Evolutionary conservation across 768 basidiomycete species (phyloP).

Genomic region (Infundibulicybe gibba): DNA sequence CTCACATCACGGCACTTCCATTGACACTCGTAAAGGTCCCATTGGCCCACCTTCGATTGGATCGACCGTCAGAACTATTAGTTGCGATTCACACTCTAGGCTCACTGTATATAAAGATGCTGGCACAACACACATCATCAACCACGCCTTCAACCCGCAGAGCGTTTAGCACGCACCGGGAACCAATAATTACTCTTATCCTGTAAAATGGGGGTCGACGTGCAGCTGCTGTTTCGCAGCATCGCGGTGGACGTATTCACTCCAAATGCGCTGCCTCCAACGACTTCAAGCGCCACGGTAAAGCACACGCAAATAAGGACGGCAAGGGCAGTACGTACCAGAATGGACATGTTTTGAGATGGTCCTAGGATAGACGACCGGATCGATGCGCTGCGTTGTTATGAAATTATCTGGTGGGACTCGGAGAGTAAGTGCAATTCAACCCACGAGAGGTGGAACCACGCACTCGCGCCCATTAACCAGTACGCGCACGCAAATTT

Average conservation of each 20-base stretch:
- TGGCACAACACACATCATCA: constrained; percentile 13
- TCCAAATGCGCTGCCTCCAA: constrained; percentile 53
- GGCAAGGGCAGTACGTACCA: constrained; percentile 18
- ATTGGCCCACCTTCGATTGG: constrained; percentile 43
- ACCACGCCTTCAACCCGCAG: not conserved
- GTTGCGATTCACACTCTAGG: not conserved
- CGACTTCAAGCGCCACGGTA: constrained; percentile 24
- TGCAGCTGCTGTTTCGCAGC: constrained; percentile 45
- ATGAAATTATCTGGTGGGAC: constrained; percentile 34
- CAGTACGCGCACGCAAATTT: constrained; percentile 33
- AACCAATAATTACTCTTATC: constrained; percentile 55
- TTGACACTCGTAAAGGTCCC: constrained; percentile 40
- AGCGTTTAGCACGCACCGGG: constrained; percentile 28
- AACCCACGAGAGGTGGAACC: not conserved
- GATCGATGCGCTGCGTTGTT: constrained; percentile 47
- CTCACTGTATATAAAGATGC: constrained; percentile 51
- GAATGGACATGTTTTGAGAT: constrained; percentile 46
- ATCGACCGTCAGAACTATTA: too few species aligned
- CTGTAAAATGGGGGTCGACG: constrained; percentile 49
- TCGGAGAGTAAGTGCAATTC: constrained; percentile 2
- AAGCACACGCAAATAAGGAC: not conserved
- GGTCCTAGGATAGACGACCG: constrained; percentile 42
- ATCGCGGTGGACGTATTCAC: constrained; percentile 32
- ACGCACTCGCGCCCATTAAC: constrained; percentile 40
- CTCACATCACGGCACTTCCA: constrained; percentile 43